Conservation (phyloP, 805 yeast species). For the Nadsonia fulvescens region DNA sequence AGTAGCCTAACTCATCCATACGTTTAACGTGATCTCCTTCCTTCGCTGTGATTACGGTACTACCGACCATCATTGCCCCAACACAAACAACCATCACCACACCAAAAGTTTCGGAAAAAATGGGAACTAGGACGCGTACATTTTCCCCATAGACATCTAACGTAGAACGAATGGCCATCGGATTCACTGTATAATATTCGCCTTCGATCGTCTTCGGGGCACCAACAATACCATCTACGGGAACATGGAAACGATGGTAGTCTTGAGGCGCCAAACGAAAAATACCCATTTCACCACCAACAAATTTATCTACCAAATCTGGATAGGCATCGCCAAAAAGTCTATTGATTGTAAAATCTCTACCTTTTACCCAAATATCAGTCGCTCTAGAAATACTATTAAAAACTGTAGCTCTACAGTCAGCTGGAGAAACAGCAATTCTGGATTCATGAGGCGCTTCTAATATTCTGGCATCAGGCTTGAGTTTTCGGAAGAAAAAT, state of each 20-base stretch:
- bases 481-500: slow-evolving; percentile 66
- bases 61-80: slow-evolving; percentile 99
- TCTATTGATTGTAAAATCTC: slow-evolving; percentile 48
- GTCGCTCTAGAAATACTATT: slow-evolving; percentile 41
- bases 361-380: slow-evolving; percentile 78
- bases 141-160: slow-evolving; percentile 90
- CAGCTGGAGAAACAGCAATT: slow-evolving; percentile 66
- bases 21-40: slow-evolving; percentile 40
- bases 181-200: slow-evolving; percentile 89
- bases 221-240: slow-evolving; percentile 60
- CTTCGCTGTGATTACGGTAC: slow-evolving; percentile 52
- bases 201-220: slow-evolving; percentile 59
- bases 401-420: slow-evolving; percentile 67
- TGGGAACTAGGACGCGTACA: slow-evolving; percentile 59
- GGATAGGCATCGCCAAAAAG: slow-evolving; percentile 31
- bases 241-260: slow-evolving; percentile 83
- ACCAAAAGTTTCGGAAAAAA: slow-evolving; percentile 64
- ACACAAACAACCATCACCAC: slow-evolving; percentile 60
- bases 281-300: slow-evolving; percentile 48
- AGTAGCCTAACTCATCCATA: slow-evolving; percentile 82
- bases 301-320: slow-evolving; percentile 21
- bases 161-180: slow-evolving; percentile 84
- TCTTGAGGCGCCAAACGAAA: slow-evolving; percentile 94
- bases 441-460: slow-evolving; percentile 36
- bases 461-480: slow-evolving; percentile 49